These are phyloP conservation scores for Meredithiella fracta DNA, from an alignment of 2,329 filamentous ascomycete species.

Conservation along the genomic window DNA sequence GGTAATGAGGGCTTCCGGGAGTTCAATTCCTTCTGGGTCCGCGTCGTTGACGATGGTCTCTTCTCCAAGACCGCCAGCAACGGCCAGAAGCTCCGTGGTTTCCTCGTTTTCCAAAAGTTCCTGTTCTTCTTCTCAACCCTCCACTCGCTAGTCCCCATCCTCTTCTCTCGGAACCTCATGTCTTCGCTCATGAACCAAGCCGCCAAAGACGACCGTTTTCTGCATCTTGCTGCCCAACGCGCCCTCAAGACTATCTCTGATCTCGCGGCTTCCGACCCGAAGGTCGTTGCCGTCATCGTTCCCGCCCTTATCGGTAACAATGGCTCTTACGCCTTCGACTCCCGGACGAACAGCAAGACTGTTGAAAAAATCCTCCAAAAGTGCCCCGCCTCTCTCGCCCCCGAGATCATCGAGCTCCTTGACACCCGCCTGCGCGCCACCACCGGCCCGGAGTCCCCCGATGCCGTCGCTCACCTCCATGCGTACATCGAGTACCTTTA, in stretches of 20 bases:
- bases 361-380: constrained; percentile 56
- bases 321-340: constrained; percentile 67
- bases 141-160: constrained; percentile 29
- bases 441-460: constrained; percentile 9
- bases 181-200: constrained; percentile 71
- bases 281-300: constrained; percentile 43
- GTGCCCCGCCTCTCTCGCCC: constrained; percentile 39
- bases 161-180: constrained; percentile 76
- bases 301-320: constrained; percentile 51
- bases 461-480: constrained; percentile 22
- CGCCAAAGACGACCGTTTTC: constrained; percentile 56
- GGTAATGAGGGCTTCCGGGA: constrained; percentile 25
- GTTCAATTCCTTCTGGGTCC: constrained; percentile 70
- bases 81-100: constrained; percentile 81
- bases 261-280: constrained; percentile 44
- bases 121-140: constrained; percentile 37
- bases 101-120: constrained; percentile 69
- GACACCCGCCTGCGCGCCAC: constrained; percentile 24
- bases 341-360: constrained; percentile 70
- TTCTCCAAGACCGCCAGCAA: constrained; percentile 71
- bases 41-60: constrained; percentile 71
- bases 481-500: constrained; percentile 38
- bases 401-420: constrained; percentile 33
- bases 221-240: constrained; percentile 64
- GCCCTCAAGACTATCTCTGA: constrained; percentile 55